Conservation (phyloP, 148 eudicot species). For the Diospyros lotus region DNA sequence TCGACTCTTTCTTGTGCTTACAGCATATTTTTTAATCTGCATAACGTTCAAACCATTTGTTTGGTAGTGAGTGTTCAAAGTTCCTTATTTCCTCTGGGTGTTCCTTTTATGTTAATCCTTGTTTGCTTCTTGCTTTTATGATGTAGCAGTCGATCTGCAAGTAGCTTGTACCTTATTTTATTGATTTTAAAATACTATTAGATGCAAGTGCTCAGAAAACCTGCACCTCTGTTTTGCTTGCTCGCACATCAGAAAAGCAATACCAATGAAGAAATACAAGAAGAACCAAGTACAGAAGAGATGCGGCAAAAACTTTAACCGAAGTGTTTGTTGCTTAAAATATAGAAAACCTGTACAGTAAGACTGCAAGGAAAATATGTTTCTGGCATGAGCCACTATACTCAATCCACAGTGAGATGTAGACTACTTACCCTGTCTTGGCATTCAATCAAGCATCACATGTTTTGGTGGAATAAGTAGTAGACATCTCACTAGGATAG, state of each 20-base stretch:
- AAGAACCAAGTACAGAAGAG: background rate
- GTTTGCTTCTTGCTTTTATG: background rate
- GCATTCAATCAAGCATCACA: slow-evolving; percentile 24
- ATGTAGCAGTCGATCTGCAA: background rate
- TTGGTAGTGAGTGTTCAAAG: background rate
- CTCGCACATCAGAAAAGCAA: background rate
- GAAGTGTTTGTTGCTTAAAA: background rate
- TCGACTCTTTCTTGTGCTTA: no score
- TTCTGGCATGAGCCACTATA: background rate
- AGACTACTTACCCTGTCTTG: background rate
- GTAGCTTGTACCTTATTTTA: background rate
- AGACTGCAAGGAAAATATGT: background rate
- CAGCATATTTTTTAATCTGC: background rate
- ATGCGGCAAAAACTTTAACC: background rate
- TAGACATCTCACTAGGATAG: slow-evolving; percentile 63
- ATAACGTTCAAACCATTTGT: background rate
- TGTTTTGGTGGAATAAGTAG: slow-evolving; percentile 48
- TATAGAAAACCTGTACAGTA: background rate
- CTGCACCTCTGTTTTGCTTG: background rate
- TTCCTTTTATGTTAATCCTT: background rate
- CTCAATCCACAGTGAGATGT: background rate
- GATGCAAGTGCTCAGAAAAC: background rate
- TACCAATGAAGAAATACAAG: background rate
- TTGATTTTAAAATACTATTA: background rate
- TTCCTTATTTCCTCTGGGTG: background rate